Evolutionary conservation across 768 basidiomycete genomes (phyloP), one percentile per base, ranked within the genome.

Genomic region (Suillus paluster): DNA sequence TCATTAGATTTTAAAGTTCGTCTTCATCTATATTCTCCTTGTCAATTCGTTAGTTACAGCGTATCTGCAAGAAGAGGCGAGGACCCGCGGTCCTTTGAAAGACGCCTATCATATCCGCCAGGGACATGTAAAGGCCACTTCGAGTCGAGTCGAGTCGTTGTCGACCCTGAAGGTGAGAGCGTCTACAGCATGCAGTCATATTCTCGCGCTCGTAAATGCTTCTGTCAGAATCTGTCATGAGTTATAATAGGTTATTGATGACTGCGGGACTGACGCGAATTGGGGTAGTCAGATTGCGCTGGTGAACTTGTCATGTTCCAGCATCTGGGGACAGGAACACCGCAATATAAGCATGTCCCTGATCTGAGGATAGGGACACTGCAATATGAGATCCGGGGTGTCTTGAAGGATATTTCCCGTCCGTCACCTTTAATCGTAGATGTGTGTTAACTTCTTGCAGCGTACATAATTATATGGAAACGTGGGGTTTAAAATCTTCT

Each of bases 131-230:
- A 4, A 0, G 46, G 25, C 19, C 19, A 10, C 30, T 30, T 30
- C n/a, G n/a, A n/a, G n/a, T n/a, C n/a, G n/a, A n/a, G 30, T 30
- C 30, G 30, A 30, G 30, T 30, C 6, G 30, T 30, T 6, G 3
- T 30, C 8, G 36, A 55, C 54, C 54, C 54, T 55, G 36, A 54
- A 38, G 53, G 53, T 36, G 34, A 17, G 54, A 55, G 49, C 10
- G 5, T 38, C 17, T 41, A 41, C 36, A 11, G 36, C 36, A 36
- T 2, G 36, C 36, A 36, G 36, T 36, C 36, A 36, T 36, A 36
- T 45, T 14, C 21, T 21, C 11, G 45, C 45, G 25, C 46, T 48
- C 8, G 25, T 6, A 48, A 14, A 27, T 17, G 15, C 46, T 10
- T 23, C 50, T 52, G n/a, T 14, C 33, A 21, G 14, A 25, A 3